phyloP scores from a whole-genome alignment of 129 eudicot genomes.

The Saposhnikovia divaricata region DNA sequence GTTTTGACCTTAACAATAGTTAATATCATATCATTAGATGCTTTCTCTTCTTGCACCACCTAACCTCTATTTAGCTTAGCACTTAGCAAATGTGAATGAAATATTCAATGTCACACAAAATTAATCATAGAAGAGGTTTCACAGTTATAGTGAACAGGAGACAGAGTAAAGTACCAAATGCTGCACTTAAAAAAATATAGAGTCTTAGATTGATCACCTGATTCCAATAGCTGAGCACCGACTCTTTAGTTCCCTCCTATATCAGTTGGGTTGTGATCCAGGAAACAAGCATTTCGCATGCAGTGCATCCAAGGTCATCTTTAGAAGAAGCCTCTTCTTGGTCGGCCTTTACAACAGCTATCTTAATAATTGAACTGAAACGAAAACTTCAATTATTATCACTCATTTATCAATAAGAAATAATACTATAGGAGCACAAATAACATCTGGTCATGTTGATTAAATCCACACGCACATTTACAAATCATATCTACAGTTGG shows the following conservation, averaged over 20 bases:
- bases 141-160: not conserved
- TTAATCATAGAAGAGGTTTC: not conserved
- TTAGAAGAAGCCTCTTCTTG: slow-evolving; percentile 24
- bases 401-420: not conserved
- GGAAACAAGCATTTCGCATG: slow-evolving; percentile 74
- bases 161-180: not conserved
- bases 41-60: not conserved
- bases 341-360: slow-evolving; percentile 53
- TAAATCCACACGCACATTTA: not conserved
- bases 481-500: not conserved
- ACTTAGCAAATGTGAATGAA: not conserved
- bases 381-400: not conserved
- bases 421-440: not conserved
- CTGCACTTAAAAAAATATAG: not conserved
- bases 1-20: not conserved
- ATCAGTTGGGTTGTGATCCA: slow-evolving; percentile 75
- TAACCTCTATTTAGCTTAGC: not conserved
- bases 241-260: slow-evolving; percentile 48
- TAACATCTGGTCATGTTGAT: not conserved
- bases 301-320: slow-evolving; percentile 39
- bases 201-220: slow-evolving; percentile 42
- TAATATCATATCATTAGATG: not conserved
- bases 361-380: slow-evolving; percentile 65
- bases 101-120: not conserved
- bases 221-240: slow-evolving; percentile 48